Percentiles rank a stretch among this genome's conserved stretches.
Evolutionary conservation across 768 basidiomycete species (phyloP).

Genomic region (Phanerochaete sordida): DNA sequence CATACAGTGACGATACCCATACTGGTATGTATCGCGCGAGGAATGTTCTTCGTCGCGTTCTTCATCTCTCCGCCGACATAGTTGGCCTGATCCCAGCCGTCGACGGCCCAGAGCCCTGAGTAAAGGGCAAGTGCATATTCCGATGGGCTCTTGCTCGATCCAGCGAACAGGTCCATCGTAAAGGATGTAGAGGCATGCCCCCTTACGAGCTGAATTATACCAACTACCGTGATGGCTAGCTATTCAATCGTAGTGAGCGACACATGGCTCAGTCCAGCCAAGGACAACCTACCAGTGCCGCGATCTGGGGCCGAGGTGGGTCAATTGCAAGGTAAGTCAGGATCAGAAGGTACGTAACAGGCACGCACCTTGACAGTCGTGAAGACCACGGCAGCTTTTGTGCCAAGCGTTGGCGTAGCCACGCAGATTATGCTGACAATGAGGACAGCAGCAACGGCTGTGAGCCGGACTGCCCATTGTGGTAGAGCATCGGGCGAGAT

Average conservation of each 20-base stretch:
- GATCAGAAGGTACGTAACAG: not conserved
- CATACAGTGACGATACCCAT: slow-evolving; percentile 79
- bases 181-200: slow-evolving; percentile 71
- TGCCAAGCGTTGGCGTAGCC: slow-evolving; percentile 71
- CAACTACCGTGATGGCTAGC: slow-evolving; percentile 74
- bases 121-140: slow-evolving; percentile 92
- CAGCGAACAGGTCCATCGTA: slow-evolving; percentile 62
- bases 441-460: slow-evolving; percentile 69
- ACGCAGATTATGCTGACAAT: slow-evolving; percentile 77
- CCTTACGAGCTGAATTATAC: slow-evolving; percentile 70
- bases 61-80: slow-evolving; percentile 89
- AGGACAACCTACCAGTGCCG: slow-evolving; percentile 52
- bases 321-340: not conserved
- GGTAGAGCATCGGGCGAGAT: slow-evolving; percentile 78
- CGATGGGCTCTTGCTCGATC: slow-evolving; percentile 74
- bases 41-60: slow-evolving; percentile 81
- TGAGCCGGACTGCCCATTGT: slow-evolving; percentile 88
- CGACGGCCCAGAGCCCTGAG: slow-evolving; percentile 93
- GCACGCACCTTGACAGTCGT: slow-evolving; percentile 76
- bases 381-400: slow-evolving; percentile 81
- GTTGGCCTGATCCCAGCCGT: slow-evolving; percentile 94
- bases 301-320: slow-evolving; percentile 38
- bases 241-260: slow-evolving; percentile 25
- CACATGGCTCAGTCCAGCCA: not conserved
- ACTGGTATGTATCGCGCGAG: slow-evolving; percentile 84